Evolutionary conservation across 2,329 filamentous ascomycete species (phyloP).

Genomic region (Colletotrichum spinosum): DNA sequence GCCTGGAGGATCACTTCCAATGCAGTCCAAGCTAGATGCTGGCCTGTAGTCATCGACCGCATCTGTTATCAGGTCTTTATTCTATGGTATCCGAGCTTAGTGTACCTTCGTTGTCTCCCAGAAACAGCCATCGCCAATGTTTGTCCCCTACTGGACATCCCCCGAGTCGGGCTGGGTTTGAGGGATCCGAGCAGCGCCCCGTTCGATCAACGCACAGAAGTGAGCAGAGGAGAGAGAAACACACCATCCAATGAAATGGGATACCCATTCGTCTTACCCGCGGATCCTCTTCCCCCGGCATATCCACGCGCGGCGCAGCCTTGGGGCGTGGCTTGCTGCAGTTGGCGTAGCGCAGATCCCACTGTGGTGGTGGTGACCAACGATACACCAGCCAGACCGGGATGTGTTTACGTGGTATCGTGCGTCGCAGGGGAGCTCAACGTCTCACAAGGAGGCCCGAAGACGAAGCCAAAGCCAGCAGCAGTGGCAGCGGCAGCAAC

Average conservation of each 20-base stretch:
- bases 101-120: no score
- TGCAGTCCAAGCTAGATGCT: no score
- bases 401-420: not conserved
- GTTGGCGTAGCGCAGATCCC: conserved; percentile 29
- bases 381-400: not conserved
- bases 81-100: no score
- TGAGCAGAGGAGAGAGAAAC: not conserved
- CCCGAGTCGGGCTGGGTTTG: not conserved
- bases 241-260: not conserved
- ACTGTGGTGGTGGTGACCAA: not conserved
- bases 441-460: not conserved
- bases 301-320: conserved; percentile 29
- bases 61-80: no score
- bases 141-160: no score
- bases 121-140: no score
- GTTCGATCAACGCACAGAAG: not conserved
- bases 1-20: no score
- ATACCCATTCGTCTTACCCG: not conserved
- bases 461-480: no score
- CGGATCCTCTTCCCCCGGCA: conserved; percentile 24
- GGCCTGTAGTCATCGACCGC: no score
- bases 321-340: conserved; percentile 35
- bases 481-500: not conserved
- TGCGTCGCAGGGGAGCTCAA: conserved; percentile 17
- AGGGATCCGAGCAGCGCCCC: conserved; percentile 22